Evolutionary conservation across 2,329 filamentous ascomycete species (phyloP), one percentile per base, ranked within the genome.

Genomic region (Coniochaeta sp.): DNA sequence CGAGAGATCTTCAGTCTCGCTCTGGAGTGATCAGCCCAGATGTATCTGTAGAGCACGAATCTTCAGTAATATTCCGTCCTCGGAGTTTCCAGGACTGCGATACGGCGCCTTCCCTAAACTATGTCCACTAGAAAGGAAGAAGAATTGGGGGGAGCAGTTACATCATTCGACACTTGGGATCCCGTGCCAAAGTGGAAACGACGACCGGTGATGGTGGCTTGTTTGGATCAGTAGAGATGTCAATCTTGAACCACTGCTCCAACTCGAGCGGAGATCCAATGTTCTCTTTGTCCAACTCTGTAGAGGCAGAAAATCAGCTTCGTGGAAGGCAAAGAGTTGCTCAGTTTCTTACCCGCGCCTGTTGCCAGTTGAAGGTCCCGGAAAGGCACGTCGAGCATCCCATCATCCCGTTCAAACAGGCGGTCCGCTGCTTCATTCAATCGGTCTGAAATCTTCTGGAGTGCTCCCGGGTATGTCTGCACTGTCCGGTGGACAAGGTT

Each of bases 1-100:
- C 44, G 40, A 26, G 52, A 42, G 44, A 61, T 42, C 12, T 44
- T 58, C 19, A 63, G 55, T 44, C 40, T 57, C 38, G n/a, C 55
- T 19, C 57, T 56, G n/a, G 61, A 61, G 34, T 59, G 3, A 10
- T 52, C 17, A 16, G 36, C 59, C 26, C 36, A 59, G 22, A 63
- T 58, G 26, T 63, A 63, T 60, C 61, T 63, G 57, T 40, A 38
- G 22, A n/a, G n/a, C n/a, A n/a, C n/a, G n/a, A n/a, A n/a, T n/a
- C n/a, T n/a, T n/a, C n/a, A n/a, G n/a, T n/a, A n/a, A n/a, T n/a
- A n/a, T n/a, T n/a, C n/a, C n/a, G n/a, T n/a, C n/a, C n/a, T n/a
- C n/a, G n/a, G n/a, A n/a, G n/a, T n/a, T n/a, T n/a, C n/a, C n/a
- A n/a, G n/a, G n/a, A n/a, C n/a, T n/a, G n/a, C 10, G 24, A 14